Base-by-base conservation (phyloP, 208 protist genomes). In the Perkinsela sp. region DNA sequence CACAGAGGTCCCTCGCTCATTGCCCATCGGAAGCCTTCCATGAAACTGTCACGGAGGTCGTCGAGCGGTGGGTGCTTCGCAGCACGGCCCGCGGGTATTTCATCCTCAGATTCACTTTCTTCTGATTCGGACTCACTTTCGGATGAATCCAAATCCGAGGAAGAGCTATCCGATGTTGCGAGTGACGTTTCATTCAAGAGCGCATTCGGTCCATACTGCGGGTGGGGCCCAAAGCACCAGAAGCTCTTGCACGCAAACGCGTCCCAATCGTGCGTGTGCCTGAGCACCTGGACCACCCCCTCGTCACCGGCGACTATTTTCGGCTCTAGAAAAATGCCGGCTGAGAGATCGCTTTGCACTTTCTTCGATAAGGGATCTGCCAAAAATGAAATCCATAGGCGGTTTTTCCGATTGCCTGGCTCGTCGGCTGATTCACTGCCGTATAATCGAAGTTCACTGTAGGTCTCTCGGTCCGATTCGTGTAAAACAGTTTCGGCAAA, bases 171-270 rank as follows among this genome's bases (percentile, higher is more conserved):
- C 0, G 66, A 65, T 1, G 86, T 71, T n/a, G n/a, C n/a, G n/a
- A n/a, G n/a, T 1, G 99, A 77, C 30, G 93, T 96, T 74, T 99
- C 96, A 73, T 99, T 88, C 30, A 98, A 70, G 0, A 99, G 72
- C 16, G 97, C 72, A 72, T 96, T 98, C 1, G 96, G 86, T 0
- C 94, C 94, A 28, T 79, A 78, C 0, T 76, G 84, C 30, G 69
- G 31, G 68, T 89, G 77, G n/a, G 88, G 88, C 1, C 85, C 86
- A 66, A 97, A 94, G 29, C 90, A 86, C 77, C 95, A 94, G 0
- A 99, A 67, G 65, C 86, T 86, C 66, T 85, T 79, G 22, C 91
- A 82, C 1, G 95, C 88, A 0, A 99, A 78, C 15, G 89, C 78
- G 76, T 99, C 96, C 85, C 96, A 97, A 31, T 83, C 80, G 77